Evolutionary conservation across 306 rosid genomes (phyloP), one percentile per base, ranked within the genome.

Genomic region (Lagenaria siceraria): DNA sequence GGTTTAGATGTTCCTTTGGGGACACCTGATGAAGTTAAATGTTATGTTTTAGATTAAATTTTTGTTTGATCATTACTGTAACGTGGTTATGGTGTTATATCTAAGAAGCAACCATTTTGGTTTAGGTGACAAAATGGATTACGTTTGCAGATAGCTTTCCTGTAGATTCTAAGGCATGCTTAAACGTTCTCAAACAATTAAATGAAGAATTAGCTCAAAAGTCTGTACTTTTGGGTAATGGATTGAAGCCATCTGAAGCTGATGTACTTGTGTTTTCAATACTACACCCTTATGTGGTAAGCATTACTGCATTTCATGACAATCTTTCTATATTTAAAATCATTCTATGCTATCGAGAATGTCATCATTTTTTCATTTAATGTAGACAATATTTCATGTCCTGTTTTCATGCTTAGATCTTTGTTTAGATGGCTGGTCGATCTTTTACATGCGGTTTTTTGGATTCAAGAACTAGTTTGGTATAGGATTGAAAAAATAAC

Each of bases 251-350:
- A 3, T 96, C 96, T 11, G 97, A 81, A 81, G 97, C 90, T 79
- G 98, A 96, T 82, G 83, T 85, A 82, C 43, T 86, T 58, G 96
- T 90, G 82, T 92, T 92, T 87, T 81, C 97, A 22, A 93, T 65
- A 19, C 55, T 92, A 83, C 93, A 90, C 86, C 85, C 96, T 74
- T 82, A 82, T 66, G 81, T 92, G 97, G 99, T 95, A 89, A 53
- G 85, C 79, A 78, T 24, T 72, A 53, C 64, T 25, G 8, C 62
- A 54, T 70, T 36, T 43, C 35, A 21, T 35, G 43, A 60, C 40
- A 15, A 74, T 7, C 22, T 19, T 18, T 24, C 48, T 31, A 27
- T 78, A 12, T 24, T 36, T 21, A n/a, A 43, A 29, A 61, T 49
- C 14, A 21, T 74, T 43, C 27, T 48, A 15, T 74, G 35, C 55